These are phyloP conservation scores for Talaromyces amestolkiae DNA, from an alignment of 2,329 filamentous ascomycete species.

Conservation along the genomic window DNA sequence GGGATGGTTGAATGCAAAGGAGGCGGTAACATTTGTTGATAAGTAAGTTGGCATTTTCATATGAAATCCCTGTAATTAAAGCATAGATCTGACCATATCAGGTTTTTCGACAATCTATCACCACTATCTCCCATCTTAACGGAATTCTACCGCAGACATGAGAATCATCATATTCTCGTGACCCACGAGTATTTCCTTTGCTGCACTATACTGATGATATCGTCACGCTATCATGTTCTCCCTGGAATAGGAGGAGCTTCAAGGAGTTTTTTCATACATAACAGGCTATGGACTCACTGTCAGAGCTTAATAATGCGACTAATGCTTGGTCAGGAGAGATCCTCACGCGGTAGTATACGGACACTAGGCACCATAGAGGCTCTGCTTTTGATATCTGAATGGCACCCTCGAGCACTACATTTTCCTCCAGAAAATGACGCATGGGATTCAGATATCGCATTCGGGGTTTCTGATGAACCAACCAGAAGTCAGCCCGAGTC, in stretches of 20 bases:
- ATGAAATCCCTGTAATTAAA: neutral
- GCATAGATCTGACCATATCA: constrained; percentile 20
- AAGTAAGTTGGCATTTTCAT: constrained; percentile 30
- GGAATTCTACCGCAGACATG: constrained; percentile 47
- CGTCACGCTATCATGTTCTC: constrained; percentile 48
- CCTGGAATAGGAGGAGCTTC: constrained; percentile 41
- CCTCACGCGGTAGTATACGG: constrained; percentile 47
- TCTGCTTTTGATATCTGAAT: constrained; percentile 52
- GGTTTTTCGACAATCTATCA: constrained; percentile 49
- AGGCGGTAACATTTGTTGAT: constrained; percentile 52
- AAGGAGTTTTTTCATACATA: constrained; percentile 51
- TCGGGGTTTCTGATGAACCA: constrained; percentile 28
- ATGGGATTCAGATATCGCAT: constrained; percentile 53
- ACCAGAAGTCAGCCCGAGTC: constrained; percentile 34
- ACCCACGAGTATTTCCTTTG: constrained; percentile 53
- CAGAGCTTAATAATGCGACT: constrained; percentile 52
- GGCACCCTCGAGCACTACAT: constrained; percentile 54
- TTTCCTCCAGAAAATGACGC: constrained; percentile 53
- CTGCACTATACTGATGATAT: constrained; percentile 53
- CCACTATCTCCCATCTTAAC: constrained; percentile 50
- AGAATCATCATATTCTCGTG: constrained; percentile 49
- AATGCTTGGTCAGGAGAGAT: constrained; percentile 53
- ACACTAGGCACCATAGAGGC: constrained; percentile 53
- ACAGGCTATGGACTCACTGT: constrained; percentile 53
- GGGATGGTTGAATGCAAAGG: constrained; percentile 54